These are phyloP conservation scores for Cymbopogon citratus DNA, from an alignment of 176 grass and related monocot species.

Conservation along the genomic window DNA sequence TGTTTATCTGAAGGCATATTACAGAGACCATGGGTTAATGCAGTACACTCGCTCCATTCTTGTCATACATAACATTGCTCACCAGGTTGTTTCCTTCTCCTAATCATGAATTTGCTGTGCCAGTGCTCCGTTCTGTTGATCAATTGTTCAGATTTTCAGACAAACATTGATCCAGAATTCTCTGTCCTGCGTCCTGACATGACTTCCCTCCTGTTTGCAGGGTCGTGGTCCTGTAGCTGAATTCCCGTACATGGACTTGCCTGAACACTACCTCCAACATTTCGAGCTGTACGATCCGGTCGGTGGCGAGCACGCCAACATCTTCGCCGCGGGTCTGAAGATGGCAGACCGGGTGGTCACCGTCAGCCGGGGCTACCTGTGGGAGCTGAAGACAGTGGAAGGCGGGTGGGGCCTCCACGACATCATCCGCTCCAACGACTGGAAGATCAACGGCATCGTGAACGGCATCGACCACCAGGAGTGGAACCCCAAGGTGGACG, in stretches of 20 bases:
- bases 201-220: slow-evolving; percentile 21
- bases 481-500: slow-evolving; percentile 72
- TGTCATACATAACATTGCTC: no score
- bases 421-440: slow-evolving; percentile 60
- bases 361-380: slow-evolving; percentile 70
- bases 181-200: not conserved
- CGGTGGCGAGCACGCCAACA: slow-evolving; percentile 82
- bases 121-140: no score
- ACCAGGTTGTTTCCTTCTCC: no score
- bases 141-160: no score
- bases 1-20: no score
- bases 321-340: slow-evolving; percentile 78
- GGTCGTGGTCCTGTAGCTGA: slow-evolving; percentile 72
- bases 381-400: slow-evolving; percentile 89
- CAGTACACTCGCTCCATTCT: no score
- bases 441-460: slow-evolving; percentile 85
- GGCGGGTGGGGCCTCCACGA: slow-evolving; percentile 86
- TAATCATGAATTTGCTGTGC: no score
- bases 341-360: slow-evolving; percentile 69
- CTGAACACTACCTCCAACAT: slow-evolving; percentile 62
- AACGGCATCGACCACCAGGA: slow-evolving; percentile 78
- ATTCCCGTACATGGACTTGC: slow-evolving; percentile 58
- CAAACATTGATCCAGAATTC: no score
- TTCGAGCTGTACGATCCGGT: slow-evolving; percentile 71
- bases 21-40: no score